A percentile compares a stretch with the other conserved stretches of the same genome.
Evolutionary conservation across 2,329 filamentous ascomycete species (phyloP).

Genomic region (Penicillium sp.): DNA sequence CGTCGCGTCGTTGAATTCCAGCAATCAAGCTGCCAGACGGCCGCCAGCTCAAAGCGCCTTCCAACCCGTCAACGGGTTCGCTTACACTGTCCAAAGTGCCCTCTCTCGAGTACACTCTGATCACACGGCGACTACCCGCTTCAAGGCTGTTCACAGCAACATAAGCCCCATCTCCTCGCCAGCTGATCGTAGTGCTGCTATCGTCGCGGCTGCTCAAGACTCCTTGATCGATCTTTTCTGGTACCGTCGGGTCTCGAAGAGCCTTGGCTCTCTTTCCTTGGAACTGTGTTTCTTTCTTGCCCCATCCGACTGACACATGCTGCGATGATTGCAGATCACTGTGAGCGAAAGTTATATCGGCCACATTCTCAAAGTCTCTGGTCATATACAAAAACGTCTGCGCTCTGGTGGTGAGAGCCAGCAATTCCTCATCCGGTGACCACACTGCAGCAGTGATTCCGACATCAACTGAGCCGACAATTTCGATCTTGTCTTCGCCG

Average conservation of each 20-base stretch:
- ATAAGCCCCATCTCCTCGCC: conserved; percentile 88
- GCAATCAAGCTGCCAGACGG: conserved; percentile 85
- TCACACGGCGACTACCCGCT: conserved; percentile 59
- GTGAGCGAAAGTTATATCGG: conserved; percentile 60
- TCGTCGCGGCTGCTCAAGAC: conserved; percentile 66
- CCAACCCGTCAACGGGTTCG: conserved; percentile 88
- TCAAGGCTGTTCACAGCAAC: conserved; percentile 79
- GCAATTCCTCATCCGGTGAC: conserved; percentile 89
- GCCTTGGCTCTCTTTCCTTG: conserved; percentile 81
- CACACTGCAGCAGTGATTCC: conserved; percentile 83
- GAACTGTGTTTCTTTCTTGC: conserved; percentile 96
- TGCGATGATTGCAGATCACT: conserved; percentile 81
- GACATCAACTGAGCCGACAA: conserved; percentile 85
- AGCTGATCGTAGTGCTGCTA: conserved; percentile 64
- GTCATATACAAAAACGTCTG: conserved; percentile 86
- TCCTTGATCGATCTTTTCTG: conserved; percentile 81
- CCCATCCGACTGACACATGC: conserved; percentile 95
- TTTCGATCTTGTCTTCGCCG: conserved; percentile 76
- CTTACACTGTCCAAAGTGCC: conserved; percentile 85
- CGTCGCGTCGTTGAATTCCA: conserved; percentile 63
- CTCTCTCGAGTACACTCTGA: conserved; percentile 84
- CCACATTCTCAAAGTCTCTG: conserved; percentile 73
- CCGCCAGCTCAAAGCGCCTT: conserved; percentile 79
- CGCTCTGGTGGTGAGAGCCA: conserved; percentile 71
- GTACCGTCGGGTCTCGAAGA: conserved; percentile 84